Evolutionary conservation across 2,329 filamentous ascomycete species (phyloP).

Genomic region (Proliferodiscus dingleyae): DNA sequence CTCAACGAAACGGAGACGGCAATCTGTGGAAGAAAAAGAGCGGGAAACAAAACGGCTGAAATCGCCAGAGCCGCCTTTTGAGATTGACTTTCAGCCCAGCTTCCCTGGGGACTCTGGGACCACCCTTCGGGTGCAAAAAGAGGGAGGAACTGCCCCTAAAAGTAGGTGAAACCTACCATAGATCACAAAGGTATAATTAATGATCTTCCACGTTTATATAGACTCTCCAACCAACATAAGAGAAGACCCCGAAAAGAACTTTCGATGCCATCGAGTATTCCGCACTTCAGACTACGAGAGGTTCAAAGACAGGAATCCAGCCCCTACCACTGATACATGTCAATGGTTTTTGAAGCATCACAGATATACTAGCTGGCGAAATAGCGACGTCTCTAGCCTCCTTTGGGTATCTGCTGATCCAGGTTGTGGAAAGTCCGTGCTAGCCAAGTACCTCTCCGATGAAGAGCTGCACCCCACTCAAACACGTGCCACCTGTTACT

Average conservation of each 20-base stretch:
- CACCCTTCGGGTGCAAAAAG: too few species aligned
- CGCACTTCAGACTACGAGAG: slow-evolving; percentile 28
- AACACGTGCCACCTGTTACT: slow-evolving; percentile 34
- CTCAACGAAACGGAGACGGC: not conserved
- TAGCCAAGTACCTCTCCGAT: slow-evolving; percentile 34
- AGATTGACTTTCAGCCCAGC: too few species aligned
- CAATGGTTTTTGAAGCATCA: slow-evolving; percentile 32
- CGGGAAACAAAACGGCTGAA: too few species aligned
- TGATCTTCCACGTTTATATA: not conserved
- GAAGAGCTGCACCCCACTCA: slow-evolving; percentile 17
- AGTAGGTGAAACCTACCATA: too few species aligned
- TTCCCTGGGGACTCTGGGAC: too few species aligned
- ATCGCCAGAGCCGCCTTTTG: too few species aligned
- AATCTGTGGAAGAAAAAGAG: not conserved
- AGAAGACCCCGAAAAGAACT: not conserved
- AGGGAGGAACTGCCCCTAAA: too few species aligned
- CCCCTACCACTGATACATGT: slow-evolving; percentile 29
- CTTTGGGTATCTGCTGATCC: slow-evolving; percentile 37
- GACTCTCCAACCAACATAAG: not conserved
- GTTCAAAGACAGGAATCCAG: slow-evolving; percentile 29
- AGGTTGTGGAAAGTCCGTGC: slow-evolving; percentile 37
- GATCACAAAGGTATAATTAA: too few species aligned
- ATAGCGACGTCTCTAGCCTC: slow-evolving; percentile 21
- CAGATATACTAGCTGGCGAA: slow-evolving; percentile 30
- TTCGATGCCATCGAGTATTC: slow-evolving; percentile 36